A percentile compares a stretch with the other conserved stretches of the same genome.
phyloP scores from a whole-genome alignment of 202 grass and related monocot genomes.

The Dendrocalamus latiflorus region DNA sequence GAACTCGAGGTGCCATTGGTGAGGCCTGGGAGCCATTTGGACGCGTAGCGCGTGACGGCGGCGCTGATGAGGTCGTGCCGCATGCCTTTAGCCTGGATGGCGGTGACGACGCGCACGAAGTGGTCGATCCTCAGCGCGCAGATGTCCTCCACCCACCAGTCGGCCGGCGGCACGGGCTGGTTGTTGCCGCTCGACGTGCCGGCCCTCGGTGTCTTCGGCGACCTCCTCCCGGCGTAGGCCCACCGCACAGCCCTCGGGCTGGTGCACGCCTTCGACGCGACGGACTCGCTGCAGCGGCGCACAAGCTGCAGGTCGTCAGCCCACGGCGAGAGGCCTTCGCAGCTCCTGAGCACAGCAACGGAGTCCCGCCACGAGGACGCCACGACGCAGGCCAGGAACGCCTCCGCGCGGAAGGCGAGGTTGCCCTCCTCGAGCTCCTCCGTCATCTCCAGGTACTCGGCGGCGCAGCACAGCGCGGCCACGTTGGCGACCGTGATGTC shows the following conservation, averaged over 20 bases:
- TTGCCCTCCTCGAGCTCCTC: slow-evolving; percentile 98
- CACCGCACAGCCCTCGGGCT: too few species aligned
- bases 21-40: slow-evolving; percentile 78
- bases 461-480: slow-evolving; percentile 72
- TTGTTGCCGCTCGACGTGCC: slow-evolving; percentile 27
- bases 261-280: too few species aligned
- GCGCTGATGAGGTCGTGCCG: slow-evolving; percentile 75
- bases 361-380: too few species aligned
- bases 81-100: slow-evolving; percentile 96
- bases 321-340: too few species aligned
- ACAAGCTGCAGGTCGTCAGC: too few species aligned
- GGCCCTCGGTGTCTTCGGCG: neutral
- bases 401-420: too few species aligned
- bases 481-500: slow-evolving; percentile 78
- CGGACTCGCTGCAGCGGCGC: too few species aligned
- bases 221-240: slow-evolving; percentile 28
- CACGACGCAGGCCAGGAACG: too few species aligned
- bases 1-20: slow-evolving; percentile 30
- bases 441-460: slow-evolving; percentile 96
- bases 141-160: slow-evolving; percentile 98
- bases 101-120: slow-evolving; percentile 79
- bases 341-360: too few species aligned
- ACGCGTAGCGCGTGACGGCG: slow-evolving; percentile 78
- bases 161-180: slow-evolving; percentile 51
- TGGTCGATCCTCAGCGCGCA: slow-evolving; percentile 80